Evolutionary conservation across 805 yeast genomes (phyloP), one percentile per base, ranked within the genome.

Genomic region (Wickerhamomyces bisporus): DNA sequence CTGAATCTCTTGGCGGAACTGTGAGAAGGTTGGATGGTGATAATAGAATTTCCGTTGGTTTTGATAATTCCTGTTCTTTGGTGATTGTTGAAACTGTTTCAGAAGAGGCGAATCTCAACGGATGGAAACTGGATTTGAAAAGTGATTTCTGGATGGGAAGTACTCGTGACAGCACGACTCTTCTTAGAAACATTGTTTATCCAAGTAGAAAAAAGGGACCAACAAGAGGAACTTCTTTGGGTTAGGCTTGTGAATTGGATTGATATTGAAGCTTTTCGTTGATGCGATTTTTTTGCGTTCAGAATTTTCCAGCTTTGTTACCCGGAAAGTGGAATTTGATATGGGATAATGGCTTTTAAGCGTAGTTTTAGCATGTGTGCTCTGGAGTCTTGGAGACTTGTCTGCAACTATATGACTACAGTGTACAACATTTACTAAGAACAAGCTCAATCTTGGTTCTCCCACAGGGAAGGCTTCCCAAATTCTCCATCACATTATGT

Each of bases 1-100:
- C 78, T 6, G 66, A 45, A 36, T 64, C 61, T 50, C 72, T 64
- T 26, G 68, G 66, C 20, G 66, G 61, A 40, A 71, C 62, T 35
- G 63, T 64, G 34, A 68, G 50, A 36, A 58, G 40, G 14, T 42
- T 31, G 6, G 47, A 35, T 13, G 32, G 11, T 9, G 28, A 9
- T n/a, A 26, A 12, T 26, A n/a, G 7, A 6, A 26, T 12, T 20
- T 30, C 14, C 18, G 9, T 30, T 21, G 24, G 24, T 21, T 21
- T 21, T 10, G 12, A 13, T 4, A 9, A 12, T 20, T 30, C 25
- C 16, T 9, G 13, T 19, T 9, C 15, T 8, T 27, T 6, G 9
- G 18, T 17, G 14, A 21, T 21, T 19, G 7, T 10, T 8, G 21
- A 18, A 14, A 18, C 15, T 6, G 9, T 8, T 17, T 6, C 14